Percentiles rank a stretch among this genome's conserved stretches.
Evolutionary conservation across 306 rosid species (phyloP).

Genomic region (Elaeagnus macrophylla): DNA sequence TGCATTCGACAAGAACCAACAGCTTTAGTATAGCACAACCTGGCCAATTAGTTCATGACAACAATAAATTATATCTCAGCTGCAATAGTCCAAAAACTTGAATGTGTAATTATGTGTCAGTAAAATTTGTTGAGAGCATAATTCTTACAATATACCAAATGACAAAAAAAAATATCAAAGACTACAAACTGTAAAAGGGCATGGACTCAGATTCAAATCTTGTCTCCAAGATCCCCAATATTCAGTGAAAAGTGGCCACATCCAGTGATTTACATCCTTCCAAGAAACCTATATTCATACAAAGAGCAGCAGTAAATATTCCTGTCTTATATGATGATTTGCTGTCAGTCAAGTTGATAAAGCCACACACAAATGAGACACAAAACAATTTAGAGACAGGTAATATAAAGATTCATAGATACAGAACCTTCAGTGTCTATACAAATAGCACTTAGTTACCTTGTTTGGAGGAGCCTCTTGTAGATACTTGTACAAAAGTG

Average conservation of each 20-base stretch:
- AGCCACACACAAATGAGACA: background rate
- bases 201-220: slow-evolving; percentile 55
- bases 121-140: background rate
- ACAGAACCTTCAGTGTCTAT: background rate
- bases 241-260: slow-evolving; percentile 88
- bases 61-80: slow-evolving; percentile 6
- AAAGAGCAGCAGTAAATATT: slow-evolving; percentile 9
- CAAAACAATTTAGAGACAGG: background rate
- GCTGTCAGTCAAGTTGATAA: background rate
- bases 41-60: slow-evolving; percentile 1
- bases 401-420: background rate
- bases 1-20: slow-evolving; percentile 25
- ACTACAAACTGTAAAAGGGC: slow-evolving; percentile 63
- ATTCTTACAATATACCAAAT: background rate
- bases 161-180: slow-evolving; percentile 6
- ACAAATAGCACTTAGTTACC: slow-evolving; percentile 32
- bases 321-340: background rate
- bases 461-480: slow-evolving; percentile 47
- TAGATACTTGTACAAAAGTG: slow-evolving; percentile 50
- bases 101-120: background rate
- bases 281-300: slow-evolving; percentile 44
- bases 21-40: slow-evolving; percentile 10
- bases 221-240: slow-evolving; percentile 78
- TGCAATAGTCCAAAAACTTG: background rate
- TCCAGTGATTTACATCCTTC: slow-evolving; percentile 82